Conservation (phyloP, 306 rosid species). For the Trichosanthes cucumerina region DNA sequence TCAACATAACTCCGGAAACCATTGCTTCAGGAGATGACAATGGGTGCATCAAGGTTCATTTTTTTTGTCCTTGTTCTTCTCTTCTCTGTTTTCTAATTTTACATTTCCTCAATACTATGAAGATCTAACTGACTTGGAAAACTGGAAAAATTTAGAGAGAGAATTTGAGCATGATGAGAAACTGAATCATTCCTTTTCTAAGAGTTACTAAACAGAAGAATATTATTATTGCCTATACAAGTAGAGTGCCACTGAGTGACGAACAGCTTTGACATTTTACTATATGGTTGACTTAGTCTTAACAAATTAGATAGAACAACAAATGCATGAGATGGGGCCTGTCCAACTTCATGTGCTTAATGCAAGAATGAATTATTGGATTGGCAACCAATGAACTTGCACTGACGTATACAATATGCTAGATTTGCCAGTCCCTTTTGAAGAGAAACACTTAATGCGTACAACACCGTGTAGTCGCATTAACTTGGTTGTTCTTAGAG, state of each 20-base stretch:
- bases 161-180: background rate
- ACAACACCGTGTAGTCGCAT: background rate
- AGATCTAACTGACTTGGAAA: background rate
- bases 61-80: slow-evolving; percentile 10
- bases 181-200: background rate
- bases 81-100: background rate
- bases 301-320: background rate
- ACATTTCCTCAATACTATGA: background rate
- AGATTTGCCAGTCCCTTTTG: background rate
- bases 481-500: background rate
- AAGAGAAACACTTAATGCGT: background rate
- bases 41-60: slow-evolving; percentile 70
- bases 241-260: background rate
- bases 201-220: background rate
- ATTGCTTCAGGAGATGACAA: slow-evolving; percentile 87
- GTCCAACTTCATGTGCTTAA: background rate
- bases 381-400: background rate
- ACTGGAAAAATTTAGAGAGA: background rate
- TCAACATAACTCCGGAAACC: slow-evolving; percentile 58
- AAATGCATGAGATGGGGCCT: background rate
- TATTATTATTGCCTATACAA: background rate
- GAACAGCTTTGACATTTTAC: background rate
- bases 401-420: background rate
- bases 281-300: background rate
- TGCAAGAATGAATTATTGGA: background rate